These are phyloP conservation scores for Lecanicillium sp. DNA, from an alignment of 2,329 filamentous ascomycete species.

Conservation along the genomic window DNA sequence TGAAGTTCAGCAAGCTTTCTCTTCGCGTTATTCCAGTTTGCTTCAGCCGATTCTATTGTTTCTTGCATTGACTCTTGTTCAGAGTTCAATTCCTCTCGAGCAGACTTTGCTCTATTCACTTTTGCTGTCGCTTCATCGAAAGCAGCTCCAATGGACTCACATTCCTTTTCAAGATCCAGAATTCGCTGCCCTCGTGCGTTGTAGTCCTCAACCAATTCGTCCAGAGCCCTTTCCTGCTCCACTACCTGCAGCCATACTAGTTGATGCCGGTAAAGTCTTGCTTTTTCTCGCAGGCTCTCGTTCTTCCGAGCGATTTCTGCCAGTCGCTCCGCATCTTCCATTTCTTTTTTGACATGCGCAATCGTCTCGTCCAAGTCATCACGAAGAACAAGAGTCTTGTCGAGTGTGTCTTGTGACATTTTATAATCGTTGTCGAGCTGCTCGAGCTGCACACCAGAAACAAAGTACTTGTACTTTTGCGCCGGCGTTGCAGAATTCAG, in stretches of 20 bases:
- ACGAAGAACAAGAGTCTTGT: constrained; percentile 44
- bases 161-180: constrained; percentile 17
- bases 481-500: constrained; percentile 73
- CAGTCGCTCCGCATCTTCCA: constrained; percentile 54
- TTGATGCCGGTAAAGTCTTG: constrained; percentile 53
- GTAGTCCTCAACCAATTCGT: constrained; percentile 22
- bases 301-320: constrained; percentile 59
- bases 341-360: constrained; percentile 27
- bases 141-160: constrained; percentile 37
- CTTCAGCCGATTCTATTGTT: constrained; percentile 34
- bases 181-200: constrained; percentile 17
- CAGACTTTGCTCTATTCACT: constrained; percentile 27
- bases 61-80: constrained; percentile 40
- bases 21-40: constrained; percentile 43
- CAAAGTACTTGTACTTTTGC: constrained; percentile 94
- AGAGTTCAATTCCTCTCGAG: constrained; percentile 32
- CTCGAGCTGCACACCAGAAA: constrained; percentile 89
- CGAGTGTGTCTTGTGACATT: constrained; percentile 69
- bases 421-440: constrained; percentile 87
- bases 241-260: constrained; percentile 83
- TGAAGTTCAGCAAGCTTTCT: constrained; percentile 45
- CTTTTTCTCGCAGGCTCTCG: constrained; percentile 52
- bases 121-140: constrained; percentile 39
- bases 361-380: constrained; percentile 27
- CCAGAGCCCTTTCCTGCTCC: constrained; percentile 55